phyloP scores from a whole-genome alignment of 2,329 filamentous ascomycete species.

The Aspergillus fijiensis region DNA sequence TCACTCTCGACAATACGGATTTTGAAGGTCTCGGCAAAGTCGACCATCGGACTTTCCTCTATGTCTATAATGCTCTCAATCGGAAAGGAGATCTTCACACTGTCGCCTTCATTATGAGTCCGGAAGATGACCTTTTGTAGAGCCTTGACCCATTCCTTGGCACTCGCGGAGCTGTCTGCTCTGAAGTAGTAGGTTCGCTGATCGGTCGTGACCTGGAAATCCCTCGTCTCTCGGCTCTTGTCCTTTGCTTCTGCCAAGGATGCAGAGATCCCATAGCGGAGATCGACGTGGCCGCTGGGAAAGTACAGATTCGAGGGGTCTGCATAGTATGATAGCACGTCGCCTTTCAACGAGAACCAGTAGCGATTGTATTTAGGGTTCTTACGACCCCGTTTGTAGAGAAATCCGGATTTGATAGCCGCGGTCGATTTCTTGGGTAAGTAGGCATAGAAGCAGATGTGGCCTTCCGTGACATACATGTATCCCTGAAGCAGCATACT shows the following conservation, averaged over 20 bases:
- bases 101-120: constrained; percentile 93
- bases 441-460: constrained; percentile 97
- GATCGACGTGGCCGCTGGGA: constrained; percentile 84
- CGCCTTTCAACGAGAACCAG: constrained; percentile 90
- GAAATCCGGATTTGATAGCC: constrained; percentile 79
- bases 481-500: constrained; percentile 91
- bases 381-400: constrained; percentile 83
- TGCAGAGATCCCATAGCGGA: constrained; percentile 89
- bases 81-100: constrained; percentile 90
- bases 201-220: constrained; percentile 79
- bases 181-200: constrained; percentile 82
- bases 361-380: constrained; percentile 86
- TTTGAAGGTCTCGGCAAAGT: constrained; percentile 91
- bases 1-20: constrained; percentile 90
- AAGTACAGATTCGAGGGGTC: constrained; percentile 87
- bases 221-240: constrained; percentile 66
- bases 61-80: constrained; percentile 88
- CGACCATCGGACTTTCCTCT: constrained; percentile 85
- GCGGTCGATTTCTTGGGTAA: constrained; percentile 85
- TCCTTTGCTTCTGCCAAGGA: constrained; percentile 68
- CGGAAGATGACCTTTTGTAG: constrained; percentile 93
- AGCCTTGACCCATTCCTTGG: constrained; percentile 94
- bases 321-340: constrained; percentile 85
- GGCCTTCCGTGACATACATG: constrained; percentile 89
- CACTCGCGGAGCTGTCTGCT: constrained; percentile 82